phyloP scores from a whole-genome alignment of 2,329 filamentous ascomycete genomes.

The Penicillium janthinellum region DNA sequence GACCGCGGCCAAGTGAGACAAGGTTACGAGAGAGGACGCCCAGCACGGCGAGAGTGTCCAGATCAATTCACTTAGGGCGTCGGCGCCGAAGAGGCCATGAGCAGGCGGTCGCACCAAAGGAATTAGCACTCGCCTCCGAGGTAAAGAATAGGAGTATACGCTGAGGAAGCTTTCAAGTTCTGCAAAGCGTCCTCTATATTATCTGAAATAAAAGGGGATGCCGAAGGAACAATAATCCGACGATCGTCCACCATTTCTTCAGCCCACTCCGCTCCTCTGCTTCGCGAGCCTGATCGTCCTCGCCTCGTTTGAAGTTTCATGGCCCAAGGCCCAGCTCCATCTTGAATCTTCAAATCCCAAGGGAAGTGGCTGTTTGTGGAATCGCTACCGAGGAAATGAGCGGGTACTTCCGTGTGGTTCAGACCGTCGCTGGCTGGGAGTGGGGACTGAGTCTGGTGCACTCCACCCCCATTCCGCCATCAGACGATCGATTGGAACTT shows the following conservation, averaged over 20 bases:
- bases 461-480: conserved; percentile 1
- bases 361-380: conserved; percentile 10
- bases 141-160: neutral
- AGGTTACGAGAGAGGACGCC: neutral
- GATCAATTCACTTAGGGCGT: neutral
- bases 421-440: neutral
- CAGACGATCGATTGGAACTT: neutral
- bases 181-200: neutral
- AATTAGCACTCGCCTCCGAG: neutral
- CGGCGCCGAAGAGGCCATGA: neutral
- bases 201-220: neutral
- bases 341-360: neutral
- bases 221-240: neutral
- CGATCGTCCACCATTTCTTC: neutral
- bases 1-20: neutral
- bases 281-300: neutral
- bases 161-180: neutral
- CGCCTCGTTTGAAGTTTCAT: neutral
- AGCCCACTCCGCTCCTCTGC: neutral
- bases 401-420: conserved; percentile 16
- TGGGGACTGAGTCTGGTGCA: neutral
- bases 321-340: too few relatives aligned
- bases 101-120: neutral
- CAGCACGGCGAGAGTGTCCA: too few relatives aligned
- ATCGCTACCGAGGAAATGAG: conserved; percentile 12